phyloP scores from a whole-genome alignment of 768 basidiomycete species.

The Suillus americanus region DNA sequence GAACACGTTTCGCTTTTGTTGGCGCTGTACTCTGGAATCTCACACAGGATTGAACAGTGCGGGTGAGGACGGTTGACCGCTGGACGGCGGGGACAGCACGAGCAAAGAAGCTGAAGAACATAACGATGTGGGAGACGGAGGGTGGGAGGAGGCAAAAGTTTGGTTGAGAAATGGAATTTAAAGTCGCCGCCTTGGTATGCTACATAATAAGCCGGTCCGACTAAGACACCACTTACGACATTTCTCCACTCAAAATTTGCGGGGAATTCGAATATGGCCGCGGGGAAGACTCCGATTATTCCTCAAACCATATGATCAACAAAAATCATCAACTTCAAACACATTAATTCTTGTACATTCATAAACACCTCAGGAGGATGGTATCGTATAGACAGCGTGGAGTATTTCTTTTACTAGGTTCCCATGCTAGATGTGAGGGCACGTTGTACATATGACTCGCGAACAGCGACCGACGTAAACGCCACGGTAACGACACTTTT shows the following conservation, averaged over 20 bases:
- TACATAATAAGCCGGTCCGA: constrained; percentile 13
- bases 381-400: not conserved
- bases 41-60: constrained; percentile 7
- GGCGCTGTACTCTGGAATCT: constrained; percentile 29
- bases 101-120: constrained; percentile 29
- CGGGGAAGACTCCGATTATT: not conserved
- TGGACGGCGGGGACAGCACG: constrained; percentile 19
- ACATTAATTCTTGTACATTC: not conserved
- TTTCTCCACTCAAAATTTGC: constrained; percentile 9
- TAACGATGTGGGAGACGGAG: constrained; percentile 18
- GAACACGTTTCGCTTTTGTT: constrained; percentile 17
- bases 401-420: not conserved
- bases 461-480: constrained; percentile 6
- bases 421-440: not conserved
- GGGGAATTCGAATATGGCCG: constrained; percentile 10
- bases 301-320: not conserved
- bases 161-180: constrained; percentile 21
- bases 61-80: constrained; percentile 16
- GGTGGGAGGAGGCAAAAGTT: constrained; percentile 9
- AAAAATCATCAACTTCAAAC: not conserved
- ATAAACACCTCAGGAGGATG: not conserved
- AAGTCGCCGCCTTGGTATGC: constrained; percentile 10
- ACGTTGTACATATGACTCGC: not conserved
- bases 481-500: not conserved
- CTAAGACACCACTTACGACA: constrained; percentile 9